Conservation (phyloP, 768 basidiomycete species). For the Gymnopilus junonius region DNA sequence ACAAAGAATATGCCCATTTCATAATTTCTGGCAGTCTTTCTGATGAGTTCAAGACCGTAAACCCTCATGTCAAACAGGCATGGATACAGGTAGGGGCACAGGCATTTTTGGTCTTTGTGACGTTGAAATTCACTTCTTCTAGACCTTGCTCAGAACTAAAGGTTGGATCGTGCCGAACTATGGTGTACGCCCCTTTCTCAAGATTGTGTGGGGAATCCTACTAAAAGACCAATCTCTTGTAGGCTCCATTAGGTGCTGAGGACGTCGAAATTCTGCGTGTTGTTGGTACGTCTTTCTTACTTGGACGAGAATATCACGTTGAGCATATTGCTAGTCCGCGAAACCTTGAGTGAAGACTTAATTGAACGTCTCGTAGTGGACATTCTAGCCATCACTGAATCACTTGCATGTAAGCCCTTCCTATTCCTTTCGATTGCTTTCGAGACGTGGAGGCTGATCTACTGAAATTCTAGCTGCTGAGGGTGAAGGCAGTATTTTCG, state of each 20-base stretch:
- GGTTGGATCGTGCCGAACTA: conserved; percentile 72
- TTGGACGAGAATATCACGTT: conserved; percentile 25
- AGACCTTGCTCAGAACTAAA: conserved; percentile 50
- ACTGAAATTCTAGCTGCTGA: conserved; percentile 17
- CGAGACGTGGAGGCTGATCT: neutral
- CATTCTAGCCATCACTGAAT: conserved; percentile 51
- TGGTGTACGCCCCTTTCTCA: conserved; percentile 29
- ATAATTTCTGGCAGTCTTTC: conserved; percentile 36
- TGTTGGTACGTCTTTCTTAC: conserved; percentile 42
- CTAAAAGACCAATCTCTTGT: neutral
- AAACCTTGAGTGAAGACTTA: conserved; percentile 57
- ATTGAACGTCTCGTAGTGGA: conserved; percentile 55
- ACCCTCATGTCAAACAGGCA: conserved; percentile 56
- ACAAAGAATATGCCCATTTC: too few species aligned
- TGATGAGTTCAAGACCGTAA: conserved; percentile 52
- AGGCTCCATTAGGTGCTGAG: conserved; percentile 55
- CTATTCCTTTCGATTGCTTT: neutral
- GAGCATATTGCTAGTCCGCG: conserved; percentile 42
- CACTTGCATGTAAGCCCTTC: conserved; percentile 44
- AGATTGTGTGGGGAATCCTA: neutral
- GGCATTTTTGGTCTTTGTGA: neutral
- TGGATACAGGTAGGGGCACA: conserved; percentile 46
- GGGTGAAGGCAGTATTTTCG: conserved; percentile 32
- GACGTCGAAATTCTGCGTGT: conserved; percentile 63
- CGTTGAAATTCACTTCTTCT: neutral